A percentile compares a stretch with the other conserved stretches of the same genome.
Conservation (phyloP, 805 yeast species). For the Metschnikowia lochheadii region DNA sequence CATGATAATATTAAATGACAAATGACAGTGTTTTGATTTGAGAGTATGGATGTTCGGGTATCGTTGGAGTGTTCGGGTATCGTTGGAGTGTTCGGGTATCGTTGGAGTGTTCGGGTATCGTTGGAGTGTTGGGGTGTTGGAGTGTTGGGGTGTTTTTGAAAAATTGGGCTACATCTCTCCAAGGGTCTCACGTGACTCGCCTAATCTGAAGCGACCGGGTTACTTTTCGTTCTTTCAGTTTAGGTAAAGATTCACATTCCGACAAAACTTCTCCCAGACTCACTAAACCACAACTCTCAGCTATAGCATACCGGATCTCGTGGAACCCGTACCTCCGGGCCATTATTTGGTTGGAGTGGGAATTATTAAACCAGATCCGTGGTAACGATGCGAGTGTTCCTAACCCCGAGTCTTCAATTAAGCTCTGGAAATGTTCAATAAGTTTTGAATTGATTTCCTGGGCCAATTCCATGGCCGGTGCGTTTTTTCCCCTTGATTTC, state of each 20-base stretch:
- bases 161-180: not conserved
- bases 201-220: not conserved
- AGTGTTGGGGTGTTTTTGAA: too few relatives aligned
- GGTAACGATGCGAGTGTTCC: conserved; percentile 37
- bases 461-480: conserved; percentile 10
- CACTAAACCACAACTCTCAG: conserved; percentile 49
- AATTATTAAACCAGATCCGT: conserved; percentile 50
- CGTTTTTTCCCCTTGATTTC: conserved; percentile 1
- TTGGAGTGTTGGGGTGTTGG: too few relatives aligned
- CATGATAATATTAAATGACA: too few relatives aligned
- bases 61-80: too few relatives aligned
- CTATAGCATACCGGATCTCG: conserved; percentile 47
- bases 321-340: conserved; percentile 49
- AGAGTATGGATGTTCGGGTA: too few relatives aligned
- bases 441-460: conserved; percentile 24
- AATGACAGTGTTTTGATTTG: too few relatives aligned
- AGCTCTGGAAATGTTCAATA: conserved; percentile 25
- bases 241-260: not conserved
- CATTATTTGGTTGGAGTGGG: conserved; percentile 32
- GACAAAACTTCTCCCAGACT: not conserved
- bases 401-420: conserved; percentile 35
- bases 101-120: too few relatives aligned
- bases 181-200: not conserved
- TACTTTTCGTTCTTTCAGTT: not conserved
- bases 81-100: too few relatives aligned